Base-by-base conservation (phyloP, 179 eudicot genomes). In the Beta corolliflora region DNA sequence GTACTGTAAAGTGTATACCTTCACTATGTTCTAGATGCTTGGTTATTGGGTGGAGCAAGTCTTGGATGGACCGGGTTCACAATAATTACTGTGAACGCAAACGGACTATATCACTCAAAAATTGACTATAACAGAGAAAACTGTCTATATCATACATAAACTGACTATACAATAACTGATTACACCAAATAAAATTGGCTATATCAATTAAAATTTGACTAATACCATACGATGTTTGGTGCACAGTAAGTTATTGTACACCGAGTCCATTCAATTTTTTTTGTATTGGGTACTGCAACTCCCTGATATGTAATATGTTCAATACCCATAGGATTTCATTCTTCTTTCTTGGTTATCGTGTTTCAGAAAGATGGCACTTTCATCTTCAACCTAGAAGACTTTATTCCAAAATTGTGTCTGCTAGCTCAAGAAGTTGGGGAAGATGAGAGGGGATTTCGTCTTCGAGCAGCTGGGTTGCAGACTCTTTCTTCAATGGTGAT, bases 381-480 rank as follows among this genome's bases (percentile, higher is more conserved):
- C 89, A 88, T 97, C 89, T 93, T 97, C 87, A 94, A 90, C 77
- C 86, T 97, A 70, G 99, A 97, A 83, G 92, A 85, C 66, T 97
- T 92, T 87, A 88, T 95, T 71, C 98, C 99, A 53, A 95, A 91
- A 84, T 85, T 97, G 65, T 91, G 97, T 87, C 93, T 91, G 85
- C 87, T 94, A 74, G 97, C 97, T 78, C 95, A 93, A 90, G 98
- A 97, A 92, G 90, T 87, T 56, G 99, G 99, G 71, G 97, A 91
- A 36, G 95, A 95, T 82, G 95, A 94, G 80, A 92, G 88, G 83
- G 95, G 86, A 80, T 77, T 82, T 67, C 86, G 79, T 74, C 91
- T 97, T 70, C 97, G 95, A 61, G 91, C 98, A 68, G 93, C 91
- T 88, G 97, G 88, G 41, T 84, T 97, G 77, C 98, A 95, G 87